Base-by-base conservation (phyloP, 768 basidiomycete genomes). In the Suillus hirtellus region DNA sequence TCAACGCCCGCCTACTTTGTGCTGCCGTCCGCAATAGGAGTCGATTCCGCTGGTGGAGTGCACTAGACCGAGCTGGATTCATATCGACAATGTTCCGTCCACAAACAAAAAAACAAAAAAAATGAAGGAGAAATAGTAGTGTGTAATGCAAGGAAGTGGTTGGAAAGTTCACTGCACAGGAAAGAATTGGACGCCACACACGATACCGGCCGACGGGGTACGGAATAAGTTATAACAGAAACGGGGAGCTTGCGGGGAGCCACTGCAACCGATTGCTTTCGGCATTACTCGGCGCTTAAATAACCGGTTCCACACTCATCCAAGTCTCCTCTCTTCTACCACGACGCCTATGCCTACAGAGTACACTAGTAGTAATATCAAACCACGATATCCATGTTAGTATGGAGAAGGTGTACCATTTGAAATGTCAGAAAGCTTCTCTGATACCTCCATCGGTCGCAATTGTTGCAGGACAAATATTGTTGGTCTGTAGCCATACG, bases 221-320 rank as follows among this genome's bases (percentile, higher is more conserved):
- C 55, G 55, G 55, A 58, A 58, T 38, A 38, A 38, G 12, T 40
- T 40, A 40, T 40, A 17, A 58, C 24, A 21, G 31, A 38, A 40
- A 24, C 24, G 9, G 27, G 50, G 49, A 17, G 27, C 49, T 31
- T 50, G 49, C 27, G 49, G 49, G 49, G 27, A 52, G 50, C 38
- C 56, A 58, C 38, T 15, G 27, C 27, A 3, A 9, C 24, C 56
- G 19, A 58, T 19, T 24, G 2, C 38, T 17, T 19, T 58, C 56
- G 56, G 56, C 40, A 19, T 58, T 58, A 58, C 56, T 58, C 56
- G 56, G 56, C 24, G 40, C 40, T 58, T 42, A n/a, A 42, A 42
- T 40, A 56, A 56, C 37, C 55, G 24, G 15, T 56, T 38, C 37
- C 37, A 38, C 38, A 11, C 21, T 15, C 9, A 56, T 38, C 37